Evolutionary conservation across 345 rosid species (phyloP), one percentile per base, ranked within the genome.

Genomic region (Raphanus raphanistrum): DNA sequence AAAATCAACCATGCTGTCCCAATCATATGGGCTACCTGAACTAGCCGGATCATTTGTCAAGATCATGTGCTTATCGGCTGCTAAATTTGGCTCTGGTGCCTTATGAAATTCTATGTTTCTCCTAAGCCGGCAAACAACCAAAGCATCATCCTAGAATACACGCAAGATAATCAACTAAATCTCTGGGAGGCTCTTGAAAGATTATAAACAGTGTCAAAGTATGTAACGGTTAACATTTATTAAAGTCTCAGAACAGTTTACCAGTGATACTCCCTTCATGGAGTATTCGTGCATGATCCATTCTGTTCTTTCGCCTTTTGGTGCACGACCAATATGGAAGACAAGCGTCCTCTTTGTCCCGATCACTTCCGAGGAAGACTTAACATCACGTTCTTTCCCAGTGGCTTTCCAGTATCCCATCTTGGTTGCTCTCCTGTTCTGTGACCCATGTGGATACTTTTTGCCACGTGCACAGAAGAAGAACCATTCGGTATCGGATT

Each of bases 361-460:
- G 61, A 94, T 86, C 13, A 89, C 86, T 25, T 66, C 58, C 43
- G 84, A 73, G 9, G 87, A 86, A 4, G 88, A 86, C 86, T 85
- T 90, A 2, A 94, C 95, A 69, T 81, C 86, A 5, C 97, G 91
- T 64, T 92, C 98, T 81, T 87, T 92, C 31, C 98, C 98, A 0
- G 98, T 92, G 58, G 96, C 93, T 81, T 94, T 94, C 98, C 97
- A 92, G 65, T 92, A 94, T 15, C 98, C 97, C 45, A 32, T 88
- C 70, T 85, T 85, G 4, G 98, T 94, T 48, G 97, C 90, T 68
- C 98, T 85, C 82, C 61, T 88, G 81, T 90, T 92, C 68, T 92
- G 97, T 1, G 87, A 86, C 5, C 98, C 97, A 65, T 87, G 84
- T 17, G 97, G 96, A 75, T 92, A 90, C 78, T 90, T 94, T 81